phyloP scores from a whole-genome alignment of 805 yeast species.

The Komagataella phaffii region DNA sequence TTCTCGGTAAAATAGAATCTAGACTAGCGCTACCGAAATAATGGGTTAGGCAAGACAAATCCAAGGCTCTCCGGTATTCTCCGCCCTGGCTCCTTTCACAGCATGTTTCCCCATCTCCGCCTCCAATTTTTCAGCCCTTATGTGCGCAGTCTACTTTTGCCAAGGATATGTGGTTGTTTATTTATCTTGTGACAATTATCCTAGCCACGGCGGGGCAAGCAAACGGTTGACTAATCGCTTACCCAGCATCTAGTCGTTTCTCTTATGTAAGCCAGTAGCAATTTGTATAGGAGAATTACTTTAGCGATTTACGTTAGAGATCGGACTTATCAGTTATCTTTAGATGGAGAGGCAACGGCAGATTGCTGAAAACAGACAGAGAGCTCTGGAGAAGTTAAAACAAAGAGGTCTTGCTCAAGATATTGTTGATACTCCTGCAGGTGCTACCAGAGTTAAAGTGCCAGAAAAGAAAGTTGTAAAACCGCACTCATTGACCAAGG shows the following conservation, averaged over 20 bases:
- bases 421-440: not conserved
- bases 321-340: not conserved
- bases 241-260: not conserved
- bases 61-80: no score
- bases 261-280: not conserved
- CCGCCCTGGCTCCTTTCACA: no score
- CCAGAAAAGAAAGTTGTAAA: constrained; percentile 3
- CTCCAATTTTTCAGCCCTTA: no score
- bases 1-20: not conserved
- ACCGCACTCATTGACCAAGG: constrained; percentile 23
- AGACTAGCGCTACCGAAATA: not conserved
- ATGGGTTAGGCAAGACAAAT: not conserved
- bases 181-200: no score
- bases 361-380: constrained; percentile 42
- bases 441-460: constrained; percentile 1
- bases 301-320: not conserved
- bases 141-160: no score
- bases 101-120: no score
- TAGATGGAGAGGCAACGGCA: not conserved
- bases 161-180: no score
- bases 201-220: no score
- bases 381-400: constrained; percentile 46
- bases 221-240: not conserved
- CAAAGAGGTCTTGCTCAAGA: constrained; percentile 18
- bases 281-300: not conserved